A percentile compares a stretch with the other conserved stretches of the same genome.
phyloP scores from a whole-genome alignment of 106 monocot species.

The Dendrobium nobile region DNA sequence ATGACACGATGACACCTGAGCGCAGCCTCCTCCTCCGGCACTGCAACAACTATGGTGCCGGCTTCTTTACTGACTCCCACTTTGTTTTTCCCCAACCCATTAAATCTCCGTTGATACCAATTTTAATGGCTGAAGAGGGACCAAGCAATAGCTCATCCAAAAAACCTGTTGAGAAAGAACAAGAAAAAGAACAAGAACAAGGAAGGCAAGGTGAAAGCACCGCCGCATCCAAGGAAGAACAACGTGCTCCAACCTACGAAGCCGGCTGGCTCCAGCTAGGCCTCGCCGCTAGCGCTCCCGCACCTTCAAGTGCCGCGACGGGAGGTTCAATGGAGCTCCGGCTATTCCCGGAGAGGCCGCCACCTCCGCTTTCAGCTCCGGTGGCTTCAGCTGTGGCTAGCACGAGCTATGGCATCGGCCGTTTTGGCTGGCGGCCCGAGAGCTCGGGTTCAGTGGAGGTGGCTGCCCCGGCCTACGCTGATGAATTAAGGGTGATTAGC shows the following conservation, averaged over 20 bases:
- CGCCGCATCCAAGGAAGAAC: neutral
- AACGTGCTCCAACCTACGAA: neutral
- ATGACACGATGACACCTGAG: neutral
- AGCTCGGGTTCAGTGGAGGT: neutral
- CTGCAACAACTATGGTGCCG: constrained; percentile 22
- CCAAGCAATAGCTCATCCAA: neutral
- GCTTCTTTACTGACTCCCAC: constrained; percentile 3
- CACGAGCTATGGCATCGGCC: neutral
- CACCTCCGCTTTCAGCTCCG: neutral
- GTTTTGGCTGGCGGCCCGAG: neutral
- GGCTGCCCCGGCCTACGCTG: too few species aligned
- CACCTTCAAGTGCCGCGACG: neutral
- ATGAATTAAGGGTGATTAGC: constrained; percentile 19
- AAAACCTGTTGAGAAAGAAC: neutral
- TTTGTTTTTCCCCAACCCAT: neutral
- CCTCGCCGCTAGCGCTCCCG: neutral
- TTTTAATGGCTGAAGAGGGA: constrained; percentile 7
- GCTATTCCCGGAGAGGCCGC: constrained; percentile 15
- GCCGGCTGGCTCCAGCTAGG: constrained; percentile 26
- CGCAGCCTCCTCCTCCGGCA: constrained; percentile 17
- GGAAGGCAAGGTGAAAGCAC: neutral
- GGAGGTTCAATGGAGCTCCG: neutral
- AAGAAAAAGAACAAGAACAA: constrained; percentile 2
- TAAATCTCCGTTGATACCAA: neutral
- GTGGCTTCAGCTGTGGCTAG: neutral